Evolutionary conservation across 257 asterid genomes (phyloP), one percentile per base, ranked within the genome.

Genomic region (Penstemon eatonii): DNA sequence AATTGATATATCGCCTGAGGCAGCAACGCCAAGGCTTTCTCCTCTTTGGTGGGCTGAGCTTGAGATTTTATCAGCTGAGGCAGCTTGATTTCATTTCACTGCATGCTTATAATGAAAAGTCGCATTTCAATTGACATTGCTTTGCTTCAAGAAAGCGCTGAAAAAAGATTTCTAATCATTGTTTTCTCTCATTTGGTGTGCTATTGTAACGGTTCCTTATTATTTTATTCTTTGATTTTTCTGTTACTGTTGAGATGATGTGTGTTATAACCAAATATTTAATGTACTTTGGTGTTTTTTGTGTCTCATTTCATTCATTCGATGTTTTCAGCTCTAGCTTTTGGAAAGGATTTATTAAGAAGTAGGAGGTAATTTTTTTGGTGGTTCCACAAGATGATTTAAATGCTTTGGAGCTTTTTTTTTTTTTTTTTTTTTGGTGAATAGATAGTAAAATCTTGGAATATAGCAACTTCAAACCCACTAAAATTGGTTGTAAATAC

Each of bases 31-130:
- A 8, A 79, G 96, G 44, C 84, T 84, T 5, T 94, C 96, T 39
- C 99, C 99, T 2, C 96, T 94, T 55, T 91, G 99, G 99, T 94
- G 99, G 99, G 99, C 99, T 70, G 97, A 91, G 69, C 97, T 94
- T 12, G 99, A 94, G 85, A 89, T 94, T 74, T 71, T 91, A 74
- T 87, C 97, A 40, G 79, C 87, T 6, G 97, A 93, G 76, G 94
- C 96, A 6, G 74, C 95, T 78, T 94, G 83, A 83, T 13, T 59
- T 36, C 25, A 45, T 46, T 41, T 2, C 47, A 15, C 68, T 7
- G 58, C 60, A 49, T 64, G 40, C 60, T 39, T 45, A 44, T 42
- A 59, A 59, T 67, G 73, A 67, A 59, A 25, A 56, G 71, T 64
- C 62, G 18, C 54, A 61, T 76, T 19, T 63, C 38, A 15, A 11